Percentiles rank a stretch among this genome's conserved stretches.
Evolutionary conservation across 2,329 filamentous ascomycete species (phyloP).

Genomic region (Fusarium heterosporum): DNA sequence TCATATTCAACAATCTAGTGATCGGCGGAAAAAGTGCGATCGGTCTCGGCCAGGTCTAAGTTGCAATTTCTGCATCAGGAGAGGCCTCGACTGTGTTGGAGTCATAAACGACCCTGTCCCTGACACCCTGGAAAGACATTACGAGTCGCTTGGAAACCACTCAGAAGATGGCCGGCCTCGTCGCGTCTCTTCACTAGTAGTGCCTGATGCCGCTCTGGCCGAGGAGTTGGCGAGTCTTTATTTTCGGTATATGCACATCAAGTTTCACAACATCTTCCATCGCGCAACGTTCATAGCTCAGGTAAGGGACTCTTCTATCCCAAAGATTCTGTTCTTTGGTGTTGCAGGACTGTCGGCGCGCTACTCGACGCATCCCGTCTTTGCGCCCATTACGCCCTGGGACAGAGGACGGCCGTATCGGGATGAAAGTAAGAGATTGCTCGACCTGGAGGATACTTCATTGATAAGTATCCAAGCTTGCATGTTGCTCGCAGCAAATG

Average conservation of each 20-base stretch:
- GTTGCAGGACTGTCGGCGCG: not conserved
- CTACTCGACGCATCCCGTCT: not conserved
- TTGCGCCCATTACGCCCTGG: conserved; percentile 3
- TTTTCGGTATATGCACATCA: conserved; percentile 11
- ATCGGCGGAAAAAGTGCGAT: conserved; percentile 17
- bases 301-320: not conserved
- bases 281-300: conserved; percentile 1
- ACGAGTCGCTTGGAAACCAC: not conserved
- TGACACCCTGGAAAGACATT: not conserved
- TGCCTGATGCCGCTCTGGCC: conserved; percentile 9
- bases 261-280: conserved; percentile 13
- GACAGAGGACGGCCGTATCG: conserved; percentile 11
- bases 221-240: conserved; percentile 7
- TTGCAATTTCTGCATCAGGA: conserved; percentile 4
- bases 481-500: conserved; percentile 9
- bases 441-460: conserved; percentile 10
- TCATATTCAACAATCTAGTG: not conserved
- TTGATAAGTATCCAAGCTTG: conserved; percentile 9
- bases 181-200: not conserved
- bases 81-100: conserved; percentile 5
- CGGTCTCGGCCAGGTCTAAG: conserved; percentile 3
- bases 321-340: conserved; percentile 4
- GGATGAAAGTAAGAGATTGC: conserved; percentile 4
- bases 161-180: not conserved
- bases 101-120: not conserved